Evolutionary conservation across 192 early-diverging fungal species (phyloP).

Genomic region (Backusella westeae): DNA sequence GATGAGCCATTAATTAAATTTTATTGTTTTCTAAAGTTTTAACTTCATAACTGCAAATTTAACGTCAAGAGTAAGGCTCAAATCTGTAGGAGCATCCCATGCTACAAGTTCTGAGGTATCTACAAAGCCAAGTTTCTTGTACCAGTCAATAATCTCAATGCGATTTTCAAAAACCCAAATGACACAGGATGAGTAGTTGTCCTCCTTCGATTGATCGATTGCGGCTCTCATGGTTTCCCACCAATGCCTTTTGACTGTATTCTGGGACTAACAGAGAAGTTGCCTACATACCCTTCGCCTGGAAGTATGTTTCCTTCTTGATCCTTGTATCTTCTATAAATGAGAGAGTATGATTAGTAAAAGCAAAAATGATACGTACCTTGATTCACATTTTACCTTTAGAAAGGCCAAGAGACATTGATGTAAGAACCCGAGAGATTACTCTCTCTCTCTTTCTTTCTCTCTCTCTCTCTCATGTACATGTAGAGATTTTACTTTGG

Average conservation of each 20-base stretch:
- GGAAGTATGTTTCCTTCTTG: background rate
- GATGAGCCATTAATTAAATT: background rate
- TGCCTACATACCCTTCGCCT: slow-evolving; percentile 38
- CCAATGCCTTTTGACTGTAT: slow-evolving; percentile 48
- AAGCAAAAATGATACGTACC: too few relatives aligned
- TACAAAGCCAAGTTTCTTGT: slow-evolving; percentile 43
- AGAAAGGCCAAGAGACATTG: too few relatives aligned
- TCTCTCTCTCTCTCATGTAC: background rate
- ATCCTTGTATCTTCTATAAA: slow-evolving; percentile 5
- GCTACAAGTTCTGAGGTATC: slow-evolving; percentile 38
- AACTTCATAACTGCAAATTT: background rate
- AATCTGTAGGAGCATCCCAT: slow-evolving; percentile 4
- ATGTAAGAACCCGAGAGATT: background rate
- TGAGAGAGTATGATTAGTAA: too few relatives aligned
- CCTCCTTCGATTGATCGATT: slow-evolving; percentile 20
- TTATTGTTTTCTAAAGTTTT: background rate
- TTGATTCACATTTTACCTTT: too few relatives aligned
- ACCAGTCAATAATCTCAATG: slow-evolving; percentile 43
- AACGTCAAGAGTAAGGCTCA: background rate
- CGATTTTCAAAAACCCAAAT: slow-evolving; percentile 42
- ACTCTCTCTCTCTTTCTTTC: background rate
- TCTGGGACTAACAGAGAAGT: slow-evolving; percentile 41
- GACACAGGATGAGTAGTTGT: slow-evolving; percentile 27
- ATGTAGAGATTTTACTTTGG: background rate
- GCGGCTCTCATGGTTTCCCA: slow-evolving; percentile 39